Evolutionary conservation across 805 yeast genomes (phyloP).

Genomic region (Lipomyces yamadae): DNA sequence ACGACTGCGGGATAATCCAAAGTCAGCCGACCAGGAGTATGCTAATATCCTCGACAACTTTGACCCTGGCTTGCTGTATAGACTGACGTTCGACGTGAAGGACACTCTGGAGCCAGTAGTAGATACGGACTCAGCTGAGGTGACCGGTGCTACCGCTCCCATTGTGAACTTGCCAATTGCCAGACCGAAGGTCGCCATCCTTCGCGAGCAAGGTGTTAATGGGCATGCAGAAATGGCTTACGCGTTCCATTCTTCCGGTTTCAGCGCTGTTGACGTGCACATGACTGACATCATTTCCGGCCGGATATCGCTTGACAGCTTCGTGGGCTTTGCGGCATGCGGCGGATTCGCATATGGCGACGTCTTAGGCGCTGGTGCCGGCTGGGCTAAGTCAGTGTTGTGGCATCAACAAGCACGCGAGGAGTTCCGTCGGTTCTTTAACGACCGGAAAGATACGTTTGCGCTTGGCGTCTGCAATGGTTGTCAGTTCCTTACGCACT

Average conservation of each 20-base stretch:
- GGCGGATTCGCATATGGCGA: constrained; percentile 99
- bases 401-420: constrained; percentile 76
- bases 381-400: constrained; percentile 97
- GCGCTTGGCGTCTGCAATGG: constrained; percentile 99
- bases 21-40: constrained; percentile 84
- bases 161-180: constrained; percentile 11
- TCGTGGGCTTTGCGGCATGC: constrained; percentile 95
- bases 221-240: constrained; percentile 99
- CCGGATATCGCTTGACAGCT: constrained; percentile 69
- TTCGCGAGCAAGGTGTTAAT: constrained; percentile 98
- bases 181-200: constrained; percentile 89
- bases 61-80: constrained; percentile 88
- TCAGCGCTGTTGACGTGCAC: constrained; percentile 91
- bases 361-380: constrained; percentile 97
- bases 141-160: constrained; percentile 24
- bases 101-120: constrained; percentile 29
- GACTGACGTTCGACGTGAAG: constrained; percentile 63
- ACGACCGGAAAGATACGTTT: constrained; percentile 86
- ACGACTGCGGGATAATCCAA: constrained; percentile 91
- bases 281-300: constrained; percentile 90
- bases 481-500: constrained; percentile 90
- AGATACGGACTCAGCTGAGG: not conserved
- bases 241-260: constrained; percentile 94
- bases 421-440: constrained; percentile 81
- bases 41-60: constrained; percentile 71